A percentile compares a stretch with the other conserved stretches of the same genome.
phyloP scores from a whole-genome alignment of 75 land plant species.

The Picea glauca region DNA sequence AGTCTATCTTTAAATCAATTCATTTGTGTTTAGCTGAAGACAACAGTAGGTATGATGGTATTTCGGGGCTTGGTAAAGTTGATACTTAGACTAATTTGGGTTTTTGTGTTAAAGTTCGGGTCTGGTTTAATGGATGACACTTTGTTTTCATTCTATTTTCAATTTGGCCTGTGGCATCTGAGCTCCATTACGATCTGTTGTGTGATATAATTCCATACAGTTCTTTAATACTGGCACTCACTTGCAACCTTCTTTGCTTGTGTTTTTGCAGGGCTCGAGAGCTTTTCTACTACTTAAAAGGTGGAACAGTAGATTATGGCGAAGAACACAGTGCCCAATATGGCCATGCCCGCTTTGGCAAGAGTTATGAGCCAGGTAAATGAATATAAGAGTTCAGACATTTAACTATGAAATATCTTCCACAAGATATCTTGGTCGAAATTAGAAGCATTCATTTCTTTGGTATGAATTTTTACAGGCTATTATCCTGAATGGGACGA shows the following conservation, averaged over 20 bases:
- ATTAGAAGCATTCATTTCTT: not conserved
- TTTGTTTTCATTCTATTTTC: not conserved
- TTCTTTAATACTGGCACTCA: too few relatives aligned
- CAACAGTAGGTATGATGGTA: too few relatives aligned
- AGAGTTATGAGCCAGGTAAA: conserved; percentile 64
- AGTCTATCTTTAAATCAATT: not conserved
- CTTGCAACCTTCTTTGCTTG: too few relatives aligned
- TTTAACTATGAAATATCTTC: not conserved
- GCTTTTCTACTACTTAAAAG: conserved; percentile 94
- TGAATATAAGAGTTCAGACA: not conserved
- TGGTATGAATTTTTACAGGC: conserved; percentile 43
- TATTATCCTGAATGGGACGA: conserved; percentile 90
- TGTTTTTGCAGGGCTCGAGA: conserved; percentile 70
- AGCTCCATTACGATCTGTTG: not conserved
- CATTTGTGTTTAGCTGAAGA: not conserved
- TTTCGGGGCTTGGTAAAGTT: not conserved
- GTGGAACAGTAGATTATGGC: conserved; percentile 93
- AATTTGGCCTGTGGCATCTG: not conserved
- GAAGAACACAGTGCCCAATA: conserved; percentile 71
- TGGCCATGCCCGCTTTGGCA: conserved; percentile 84
- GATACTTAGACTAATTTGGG: not conserved
- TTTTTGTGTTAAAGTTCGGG: not conserved
- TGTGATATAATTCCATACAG: not conserved
- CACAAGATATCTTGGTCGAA: conserved; percentile 3
- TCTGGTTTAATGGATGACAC: not conserved